Percentiles rank a stretch among this genome's conserved stretches.
Evolutionary conservation across 1,284 basidiomycete species (phyloP).

Genomic region (Rhodotorula sp.): DNA sequence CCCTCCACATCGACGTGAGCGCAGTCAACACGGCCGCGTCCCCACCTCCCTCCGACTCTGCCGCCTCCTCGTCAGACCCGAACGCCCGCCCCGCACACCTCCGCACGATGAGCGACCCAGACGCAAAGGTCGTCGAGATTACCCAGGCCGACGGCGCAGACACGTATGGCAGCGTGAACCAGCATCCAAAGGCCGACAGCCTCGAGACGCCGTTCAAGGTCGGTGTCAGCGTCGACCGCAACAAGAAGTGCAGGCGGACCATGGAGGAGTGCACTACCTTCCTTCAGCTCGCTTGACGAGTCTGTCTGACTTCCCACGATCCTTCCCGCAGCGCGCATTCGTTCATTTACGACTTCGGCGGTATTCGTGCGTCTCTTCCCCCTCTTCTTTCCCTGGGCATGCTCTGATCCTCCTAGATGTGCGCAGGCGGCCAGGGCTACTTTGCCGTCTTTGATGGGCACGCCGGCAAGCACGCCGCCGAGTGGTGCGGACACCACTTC

Average conservation of each 20-base stretch:
- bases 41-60: background rate
- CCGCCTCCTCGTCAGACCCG: background rate
- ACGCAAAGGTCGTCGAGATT: slow-evolving; percentile 28
- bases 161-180: slow-evolving; percentile 33
- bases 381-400: rapidly evolving
- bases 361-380: slow-evolving; percentile 58
- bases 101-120: slow-evolving; percentile 10
- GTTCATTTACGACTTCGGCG: slow-evolving; percentile 90
- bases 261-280: slow-evolving; percentile 81
- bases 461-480: slow-evolving; percentile 96
- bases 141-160: slow-evolving; percentile 27
- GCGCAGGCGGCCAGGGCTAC: slow-evolving; percentile 77
- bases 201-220: slow-evolving; percentile 50
- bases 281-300: background rate
- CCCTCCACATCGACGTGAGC: slow-evolving; percentile 25
- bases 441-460: slow-evolving; percentile 99
- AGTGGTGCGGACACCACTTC: slow-evolving; percentile 97
- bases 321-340: slow-evolving; percentile 67
- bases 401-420: no score
- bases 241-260: slow-evolving; percentile 80
- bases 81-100: background rate
- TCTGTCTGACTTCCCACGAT: no score
- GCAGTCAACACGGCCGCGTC: slow-evolving; percentile 22
- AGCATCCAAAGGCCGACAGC: slow-evolving; percentile 9
- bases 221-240: slow-evolving; percentile 82